A percentile compares a stretch with the other conserved stretches of the same genome.
These are phyloP conservation scores for Diaporthe capsici DNA, from an alignment of 2,329 filamentous ascomycete species.

Conservation along the genomic window DNA sequence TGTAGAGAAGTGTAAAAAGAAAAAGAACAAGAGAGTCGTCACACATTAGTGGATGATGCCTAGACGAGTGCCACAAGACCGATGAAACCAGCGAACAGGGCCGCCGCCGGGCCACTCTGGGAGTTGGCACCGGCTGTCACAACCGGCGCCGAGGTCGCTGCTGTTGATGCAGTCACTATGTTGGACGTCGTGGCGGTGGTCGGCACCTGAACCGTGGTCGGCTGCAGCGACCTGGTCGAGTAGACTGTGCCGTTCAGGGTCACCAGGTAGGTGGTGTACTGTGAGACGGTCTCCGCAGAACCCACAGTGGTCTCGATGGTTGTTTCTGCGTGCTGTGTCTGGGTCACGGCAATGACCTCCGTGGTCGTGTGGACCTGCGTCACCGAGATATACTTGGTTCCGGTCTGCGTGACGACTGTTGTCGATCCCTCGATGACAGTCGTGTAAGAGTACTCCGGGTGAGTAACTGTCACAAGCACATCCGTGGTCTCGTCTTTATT, in stretches of 20 bases:
- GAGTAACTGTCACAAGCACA: conserved; percentile 56
- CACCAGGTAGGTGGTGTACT: conserved; percentile 53
- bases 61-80: conserved; percentile 57
- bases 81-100: conserved; percentile 55
- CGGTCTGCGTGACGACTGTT: conserved; percentile 58
- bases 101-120: conserved; percentile 53
- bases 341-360: conserved; percentile 57
- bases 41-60: not conserved
- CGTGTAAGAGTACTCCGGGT: conserved; percentile 57
- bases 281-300: conserved; percentile 51
- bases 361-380: conserved; percentile 50
- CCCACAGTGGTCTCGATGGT: conserved; percentile 57
- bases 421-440: conserved; percentile 59
- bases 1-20: conserved; percentile 33
- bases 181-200: conserved; percentile 49
- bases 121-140: conserved; percentile 50
- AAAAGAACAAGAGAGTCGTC: not conserved
- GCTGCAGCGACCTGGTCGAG: conserved; percentile 45
- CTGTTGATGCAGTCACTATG: conserved; percentile 44
- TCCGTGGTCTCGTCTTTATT: conserved; percentile 51
- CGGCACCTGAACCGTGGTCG: conserved; percentile 50
- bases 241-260: conserved; percentile 49
- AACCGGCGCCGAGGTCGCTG: conserved; percentile 43
- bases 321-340: conserved; percentile 55
- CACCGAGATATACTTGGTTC: conserved; percentile 56